These are phyloP conservation scores for Bacidia rubella DNA, from an alignment of 495 filamentous ascomycete genomes.

Conservation along the genomic window DNA sequence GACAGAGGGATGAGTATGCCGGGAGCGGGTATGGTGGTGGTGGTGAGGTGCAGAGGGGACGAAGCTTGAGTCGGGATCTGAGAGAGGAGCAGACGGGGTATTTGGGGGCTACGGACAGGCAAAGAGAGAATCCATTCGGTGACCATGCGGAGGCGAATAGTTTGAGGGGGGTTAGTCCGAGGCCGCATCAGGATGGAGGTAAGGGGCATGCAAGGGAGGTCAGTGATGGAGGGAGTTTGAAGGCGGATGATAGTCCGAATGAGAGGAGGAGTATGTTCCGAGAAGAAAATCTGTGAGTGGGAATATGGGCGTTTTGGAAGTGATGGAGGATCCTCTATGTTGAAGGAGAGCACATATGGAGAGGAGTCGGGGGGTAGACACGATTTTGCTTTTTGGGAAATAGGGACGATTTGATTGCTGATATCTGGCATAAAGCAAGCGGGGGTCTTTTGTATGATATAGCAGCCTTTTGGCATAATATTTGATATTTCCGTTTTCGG, in stretches of 20 bases:
- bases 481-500: background rate
- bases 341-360: background rate
- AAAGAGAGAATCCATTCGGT: constrained; percentile 38
- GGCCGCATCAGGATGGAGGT: constrained; percentile 32
- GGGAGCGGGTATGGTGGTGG: constrained; percentile 22
- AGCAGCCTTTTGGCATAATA: too few species aligned
- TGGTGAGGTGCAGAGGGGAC: constrained; percentile 21
- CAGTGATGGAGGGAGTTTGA: constrained; percentile 16
- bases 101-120: constrained; percentile 15
- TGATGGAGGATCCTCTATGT: too few species aligned
- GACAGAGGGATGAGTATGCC: constrained; percentile 16
- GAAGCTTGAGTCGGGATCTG: constrained; percentile 24
- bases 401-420: too few species aligned
- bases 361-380: background rate
- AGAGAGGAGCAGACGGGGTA: constrained; percentile 12
- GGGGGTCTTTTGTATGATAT: too few species aligned
- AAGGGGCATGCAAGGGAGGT: constrained; percentile 17
- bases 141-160: constrained; percentile 42
- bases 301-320: too few species aligned
- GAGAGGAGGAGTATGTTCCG: constrained; percentile 44
- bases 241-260: constrained; percentile 17
- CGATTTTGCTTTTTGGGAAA: background rate
- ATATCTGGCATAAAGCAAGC: too few species aligned
- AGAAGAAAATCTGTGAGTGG: constrained; percentile 26
- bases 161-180: constrained; percentile 41